Evolutionary conservation across 495 filamentous ascomycete genomes (phyloP).

Genomic region (Trichocladium antarcticum): DNA sequence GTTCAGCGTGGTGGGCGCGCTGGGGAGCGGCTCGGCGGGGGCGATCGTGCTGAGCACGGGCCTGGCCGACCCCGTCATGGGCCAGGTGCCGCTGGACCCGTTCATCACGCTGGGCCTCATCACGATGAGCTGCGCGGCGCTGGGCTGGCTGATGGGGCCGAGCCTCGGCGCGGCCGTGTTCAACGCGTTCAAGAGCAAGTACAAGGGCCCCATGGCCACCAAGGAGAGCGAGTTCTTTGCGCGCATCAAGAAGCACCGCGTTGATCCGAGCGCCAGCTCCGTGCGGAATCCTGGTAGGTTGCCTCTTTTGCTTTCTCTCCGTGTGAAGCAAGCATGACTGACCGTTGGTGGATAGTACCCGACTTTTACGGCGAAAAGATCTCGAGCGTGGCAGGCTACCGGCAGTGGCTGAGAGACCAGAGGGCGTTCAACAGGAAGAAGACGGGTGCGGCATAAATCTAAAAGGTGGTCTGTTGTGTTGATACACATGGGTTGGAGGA

Average conservation of each 20-base stretch:
- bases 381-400: conserved; percentile 76
- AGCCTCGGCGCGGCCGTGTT: conserved; percentile 67
- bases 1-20: conserved; percentile 55
- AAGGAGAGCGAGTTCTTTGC: conserved; percentile 90
- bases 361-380: conserved; percentile 91
- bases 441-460: conserved; percentile 35
- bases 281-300: conserved; percentile 47
- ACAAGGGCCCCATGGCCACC: conserved; percentile 55
- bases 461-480: conserved; percentile 3
- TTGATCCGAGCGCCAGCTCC: conserved; percentile 59
- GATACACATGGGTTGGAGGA: background rate
- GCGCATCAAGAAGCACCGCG: conserved; percentile 76
- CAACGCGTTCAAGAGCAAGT: conserved; percentile 53
- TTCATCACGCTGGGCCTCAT: conserved; percentile 70
- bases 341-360: conserved; percentile 30
- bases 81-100: conserved; percentile 68
- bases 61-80: conserved; percentile 56
- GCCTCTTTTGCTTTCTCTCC: background rate
- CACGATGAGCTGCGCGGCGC: conserved; percentile 56
- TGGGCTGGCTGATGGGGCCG: conserved; percentile 80
- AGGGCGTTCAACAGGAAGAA: conserved; percentile 92
- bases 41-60: conserved; percentile 50
- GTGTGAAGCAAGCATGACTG: background rate
- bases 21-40: conserved; percentile 48
- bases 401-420: conserved; percentile 95